These are phyloP conservation scores for Neurospora tetraspora DNA, from an alignment of 495 filamentous ascomycete genomes.

Conservation along the genomic window DNA sequence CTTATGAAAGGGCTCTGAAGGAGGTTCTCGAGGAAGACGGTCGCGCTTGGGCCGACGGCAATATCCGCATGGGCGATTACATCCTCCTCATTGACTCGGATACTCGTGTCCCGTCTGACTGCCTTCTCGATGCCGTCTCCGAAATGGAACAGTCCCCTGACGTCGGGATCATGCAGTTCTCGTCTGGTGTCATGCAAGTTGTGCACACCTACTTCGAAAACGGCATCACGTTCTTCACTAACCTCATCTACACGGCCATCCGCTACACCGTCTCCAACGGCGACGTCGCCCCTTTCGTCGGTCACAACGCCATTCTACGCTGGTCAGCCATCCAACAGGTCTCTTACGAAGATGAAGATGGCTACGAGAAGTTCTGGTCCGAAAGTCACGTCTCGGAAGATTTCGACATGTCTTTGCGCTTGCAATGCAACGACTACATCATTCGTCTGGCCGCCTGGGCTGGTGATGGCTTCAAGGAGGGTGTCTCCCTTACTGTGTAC, in stretches of 20 bases:
- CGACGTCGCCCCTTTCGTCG: conserved; percentile 72
- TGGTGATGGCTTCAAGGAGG: conserved; percentile 72
- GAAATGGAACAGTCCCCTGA: conserved; percentile 75
- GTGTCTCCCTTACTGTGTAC: conserved; percentile 76
- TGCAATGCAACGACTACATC: conserved; percentile 63
- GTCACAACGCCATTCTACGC: conserved; percentile 70
- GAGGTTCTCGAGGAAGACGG: conserved; percentile 61
- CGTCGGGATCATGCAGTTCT: conserved; percentile 74
- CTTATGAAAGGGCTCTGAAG: conserved; percentile 57
- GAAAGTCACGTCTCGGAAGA: conserved; percentile 76
- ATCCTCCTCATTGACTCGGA: conserved; percentile 70
- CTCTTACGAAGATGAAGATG: conserved; percentile 55
- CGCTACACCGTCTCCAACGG: conserved; percentile 70
- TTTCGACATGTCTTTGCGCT: conserved; percentile 75
- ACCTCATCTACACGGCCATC: conserved; percentile 73
- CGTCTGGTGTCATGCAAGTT: conserved; percentile 76
- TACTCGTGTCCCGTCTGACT: conserved; percentile 65
- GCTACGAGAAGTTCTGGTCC: conserved; percentile 75
- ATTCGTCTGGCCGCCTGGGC: conserved; percentile 66
- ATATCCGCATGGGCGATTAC: conserved; percentile 71
- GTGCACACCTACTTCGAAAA: conserved; percentile 63
- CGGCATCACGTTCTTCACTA: conserved; percentile 77
- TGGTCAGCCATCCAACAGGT: conserved; percentile 74
- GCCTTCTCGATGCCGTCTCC: conserved; percentile 63
- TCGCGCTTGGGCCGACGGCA: conserved; percentile 69